Percentiles rank a stretch among this genome's conserved stretches.
phyloP scores from a whole-genome alignment of 345 rosid species.

The Lepidium aucheri region DNA sequence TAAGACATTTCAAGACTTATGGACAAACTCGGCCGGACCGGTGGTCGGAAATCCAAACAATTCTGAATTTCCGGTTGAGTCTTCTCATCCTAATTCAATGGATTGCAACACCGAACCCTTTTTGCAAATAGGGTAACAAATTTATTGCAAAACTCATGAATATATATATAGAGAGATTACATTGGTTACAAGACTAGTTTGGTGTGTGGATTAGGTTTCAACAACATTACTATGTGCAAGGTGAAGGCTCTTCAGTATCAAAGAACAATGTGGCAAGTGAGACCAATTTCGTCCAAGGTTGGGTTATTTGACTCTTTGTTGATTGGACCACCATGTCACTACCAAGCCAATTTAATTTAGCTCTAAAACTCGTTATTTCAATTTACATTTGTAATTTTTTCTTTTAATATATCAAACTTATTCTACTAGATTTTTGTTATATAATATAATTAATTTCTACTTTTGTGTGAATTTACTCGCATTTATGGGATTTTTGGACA shows the following conservation, averaged over 20 bases:
- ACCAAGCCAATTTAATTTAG: neutral
- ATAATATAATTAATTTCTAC: neutral
- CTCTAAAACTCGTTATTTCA: neutral
- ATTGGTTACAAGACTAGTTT: neutral
- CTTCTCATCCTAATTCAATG: slow-evolving; percentile 38
- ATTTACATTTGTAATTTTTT: neutral
- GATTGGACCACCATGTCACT: slow-evolving; percentile 6
- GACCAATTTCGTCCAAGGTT: slow-evolving; percentile 75
- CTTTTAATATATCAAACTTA: neutral
- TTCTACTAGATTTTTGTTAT: neutral
- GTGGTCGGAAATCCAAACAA: slow-evolving; percentile 10
- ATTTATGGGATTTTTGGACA: neutral
- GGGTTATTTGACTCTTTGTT: slow-evolving; percentile 50
- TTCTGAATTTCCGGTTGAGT: slow-evolving; percentile 38
- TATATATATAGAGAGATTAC: too few relatives aligned
- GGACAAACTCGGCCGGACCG: slow-evolving; percentile 39
- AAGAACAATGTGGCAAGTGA: slow-evolving; percentile 42
- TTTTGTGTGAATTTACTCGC: neutral
- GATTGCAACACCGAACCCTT: slow-evolving; percentile 58
- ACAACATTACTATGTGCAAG: slow-evolving; percentile 57
- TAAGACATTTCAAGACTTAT: slow-evolving; percentile 48
- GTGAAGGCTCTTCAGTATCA: slow-evolving; percentile 53
- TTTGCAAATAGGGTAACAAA: slow-evolving; percentile 62
- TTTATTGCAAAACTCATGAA: too few relatives aligned
- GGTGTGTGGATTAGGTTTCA: slow-evolving; percentile 26